Conservation (phyloP, 2,329 filamentous ascomycete species). For the Fusarium kyushuense region DNA sequence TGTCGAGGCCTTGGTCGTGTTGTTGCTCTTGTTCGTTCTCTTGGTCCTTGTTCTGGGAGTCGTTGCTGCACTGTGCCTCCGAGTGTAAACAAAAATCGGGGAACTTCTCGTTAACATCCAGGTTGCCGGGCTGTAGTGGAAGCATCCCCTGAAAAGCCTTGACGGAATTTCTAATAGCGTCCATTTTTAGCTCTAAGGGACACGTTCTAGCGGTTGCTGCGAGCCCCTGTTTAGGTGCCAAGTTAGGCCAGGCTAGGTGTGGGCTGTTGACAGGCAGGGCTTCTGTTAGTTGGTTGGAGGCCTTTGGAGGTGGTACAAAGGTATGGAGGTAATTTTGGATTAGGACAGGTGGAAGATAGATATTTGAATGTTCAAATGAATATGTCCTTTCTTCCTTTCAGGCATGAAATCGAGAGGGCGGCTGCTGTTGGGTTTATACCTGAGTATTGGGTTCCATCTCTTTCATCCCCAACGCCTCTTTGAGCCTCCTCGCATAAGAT, state of each 20-base stretch:
- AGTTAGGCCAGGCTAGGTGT: not conserved
- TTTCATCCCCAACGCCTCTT: slow-evolving; percentile 23
- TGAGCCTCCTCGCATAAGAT: slow-evolving; percentile 35
- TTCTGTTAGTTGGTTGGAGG: slow-evolving; percentile 7
- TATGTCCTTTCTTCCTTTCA: not conserved
- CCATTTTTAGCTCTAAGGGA: slow-evolving; percentile 40
- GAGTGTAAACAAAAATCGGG: slow-evolving; percentile 60
- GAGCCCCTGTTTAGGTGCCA: slow-evolving; percentile 18
- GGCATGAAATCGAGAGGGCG: slow-evolving; percentile 6
- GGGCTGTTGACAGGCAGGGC: slow-evolving; percentile 4
- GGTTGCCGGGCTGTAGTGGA: slow-evolving; percentile 55
- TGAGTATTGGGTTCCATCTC: slow-evolving; percentile 1
- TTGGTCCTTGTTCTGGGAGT: slow-evolving; percentile 22
- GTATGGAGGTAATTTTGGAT: slow-evolving; percentile 9
- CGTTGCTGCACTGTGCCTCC: slow-evolving; percentile 24
- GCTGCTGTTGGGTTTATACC: slow-evolving; percentile 25
- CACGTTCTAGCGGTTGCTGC: slow-evolving; percentile 25
- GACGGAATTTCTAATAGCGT: slow-evolving; percentile 32
- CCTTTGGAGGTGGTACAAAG: slow-evolving; percentile 3
- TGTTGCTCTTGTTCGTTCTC: slow-evolving; percentile 17
- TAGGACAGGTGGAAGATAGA: not conserved
- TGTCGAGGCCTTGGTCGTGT: slow-evolving; percentile 17
- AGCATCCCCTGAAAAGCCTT: slow-evolving; percentile 44
- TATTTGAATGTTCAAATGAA: not conserved
- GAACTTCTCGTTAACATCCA: slow-evolving; percentile 53